Percentiles rank a stretch among this genome's conserved stretches.
Conservation (phyloP, 2,329 filamentous ascomycete genomes). For the Diaporthe sp. region DNA sequence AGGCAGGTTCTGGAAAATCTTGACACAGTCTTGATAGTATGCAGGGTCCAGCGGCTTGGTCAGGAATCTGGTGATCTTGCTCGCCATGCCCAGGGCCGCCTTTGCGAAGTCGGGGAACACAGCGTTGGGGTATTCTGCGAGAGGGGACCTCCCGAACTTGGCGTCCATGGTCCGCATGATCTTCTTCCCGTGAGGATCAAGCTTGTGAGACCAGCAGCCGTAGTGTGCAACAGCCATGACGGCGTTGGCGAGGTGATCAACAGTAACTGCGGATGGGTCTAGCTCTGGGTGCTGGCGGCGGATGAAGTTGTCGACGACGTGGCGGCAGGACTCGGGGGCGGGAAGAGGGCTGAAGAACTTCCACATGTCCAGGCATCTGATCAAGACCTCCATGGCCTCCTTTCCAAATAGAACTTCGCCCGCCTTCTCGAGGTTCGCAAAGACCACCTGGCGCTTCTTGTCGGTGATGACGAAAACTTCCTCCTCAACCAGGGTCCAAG, state of each 20-base stretch:
- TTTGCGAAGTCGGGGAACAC: conserved; percentile 32
- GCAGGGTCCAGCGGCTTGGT: conserved; percentile 34
- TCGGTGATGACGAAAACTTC: conserved; percentile 33
- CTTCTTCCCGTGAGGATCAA: conserved; percentile 32
- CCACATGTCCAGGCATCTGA: conserved; percentile 40
- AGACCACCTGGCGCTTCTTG: conserved; percentile 40
- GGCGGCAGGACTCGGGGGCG: conserved; percentile 41
- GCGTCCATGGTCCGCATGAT: conserved; percentile 28
- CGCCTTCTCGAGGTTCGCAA: conserved; percentile 43
- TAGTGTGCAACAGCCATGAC: conserved; percentile 44
- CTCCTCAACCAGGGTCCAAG: conserved; percentile 37
- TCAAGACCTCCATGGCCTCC: conserved; percentile 27
- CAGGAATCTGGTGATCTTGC: conserved; percentile 36
- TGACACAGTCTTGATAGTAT: conserved; percentile 24
- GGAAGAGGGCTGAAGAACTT: conserved; percentile 43
- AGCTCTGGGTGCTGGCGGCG: conserved; percentile 43
- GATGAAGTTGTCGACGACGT: conserved; percentile 42
- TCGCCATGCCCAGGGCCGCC: conserved; percentile 35
- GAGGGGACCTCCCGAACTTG: background rate
- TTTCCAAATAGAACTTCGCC: conserved; percentile 37
- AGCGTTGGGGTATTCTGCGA: background rate
- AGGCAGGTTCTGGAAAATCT: conserved; percentile 26
- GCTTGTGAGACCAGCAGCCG: conserved; percentile 41
- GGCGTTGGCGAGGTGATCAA: conserved; percentile 41
- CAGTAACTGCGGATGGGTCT: conserved; percentile 41